Evolutionary conservation across 1,139 yeast genomes (phyloP).

Genomic region (Dujonia santamariae): DNA sequence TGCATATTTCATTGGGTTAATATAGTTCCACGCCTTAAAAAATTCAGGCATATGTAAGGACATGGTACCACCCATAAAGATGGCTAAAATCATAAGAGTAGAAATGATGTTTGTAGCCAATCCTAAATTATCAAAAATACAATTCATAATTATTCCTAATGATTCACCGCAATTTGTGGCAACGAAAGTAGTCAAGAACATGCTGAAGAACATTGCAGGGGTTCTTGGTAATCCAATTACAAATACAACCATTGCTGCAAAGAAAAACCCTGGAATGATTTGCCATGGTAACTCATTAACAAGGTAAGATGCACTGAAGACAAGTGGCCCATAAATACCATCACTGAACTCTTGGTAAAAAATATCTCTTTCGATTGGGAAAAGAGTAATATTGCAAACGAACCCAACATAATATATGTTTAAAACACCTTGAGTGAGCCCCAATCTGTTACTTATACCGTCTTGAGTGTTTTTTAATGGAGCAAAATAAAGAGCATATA

Average conservation of each 20-base stretch:
- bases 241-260: slow-evolving; percentile 60
- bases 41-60: slow-evolving; percentile 71
- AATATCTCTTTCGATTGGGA: slow-evolving; percentile 69
- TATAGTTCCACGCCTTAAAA: slow-evolving; percentile 65
- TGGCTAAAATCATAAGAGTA: slow-evolving; percentile 60
- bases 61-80: slow-evolving; percentile 86
- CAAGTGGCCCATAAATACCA: slow-evolving; percentile 63
- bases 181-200: slow-evolving; percentile 53
- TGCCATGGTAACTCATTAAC: slow-evolving; percentile 76
- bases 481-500: slow-evolving; percentile 68
- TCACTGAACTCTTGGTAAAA: slow-evolving; percentile 80
- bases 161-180: slow-evolving; percentile 79
- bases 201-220: slow-evolving; percentile 62
- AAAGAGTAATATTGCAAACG: slow-evolving; percentile 70
- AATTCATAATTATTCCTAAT: slow-evolving; percentile 73
- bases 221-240: slow-evolving; percentile 74
- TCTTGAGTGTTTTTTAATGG: slow-evolving; percentile 58
- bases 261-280: slow-evolving; percentile 54
- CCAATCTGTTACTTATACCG: slow-evolving; percentile 66
- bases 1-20: slow-evolving; percentile 72
- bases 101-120: slow-evolving; percentile 73
- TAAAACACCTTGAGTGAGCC: slow-evolving; percentile 70
- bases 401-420: slow-evolving; percentile 78
- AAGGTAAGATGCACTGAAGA: slow-evolving; percentile 65
- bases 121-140: slow-evolving; percentile 74